phyloP scores from a whole-genome alignment of 225 moss, liverwort and hornwort species.

The Sphagnum contortum region DNA sequence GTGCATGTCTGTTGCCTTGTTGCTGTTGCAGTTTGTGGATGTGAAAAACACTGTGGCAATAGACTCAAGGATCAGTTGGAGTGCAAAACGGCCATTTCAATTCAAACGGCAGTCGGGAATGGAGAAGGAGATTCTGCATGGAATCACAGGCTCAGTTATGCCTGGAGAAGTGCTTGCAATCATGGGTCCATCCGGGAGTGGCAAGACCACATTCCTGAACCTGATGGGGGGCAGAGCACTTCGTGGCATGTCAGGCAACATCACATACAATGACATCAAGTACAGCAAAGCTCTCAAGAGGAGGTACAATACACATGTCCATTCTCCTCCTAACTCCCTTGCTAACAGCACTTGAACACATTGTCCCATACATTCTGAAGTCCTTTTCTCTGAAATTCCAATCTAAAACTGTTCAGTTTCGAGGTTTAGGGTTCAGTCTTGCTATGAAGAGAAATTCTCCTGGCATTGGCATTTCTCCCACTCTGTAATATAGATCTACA shows the following conservation, averaged over 20 bases:
- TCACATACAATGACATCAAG: conserved; percentile 55
- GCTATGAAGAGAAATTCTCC: no score
- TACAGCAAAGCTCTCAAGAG: conserved; percentile 63
- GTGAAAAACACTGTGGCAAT: conserved; percentile 40
- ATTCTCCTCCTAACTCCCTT: neutral
- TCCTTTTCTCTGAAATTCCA: neutral
- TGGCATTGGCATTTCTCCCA: no score
- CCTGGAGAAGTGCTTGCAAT: conserved; percentile 81
- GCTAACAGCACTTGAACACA: neutral
- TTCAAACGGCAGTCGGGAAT: conserved; percentile 7
- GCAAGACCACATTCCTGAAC: conserved; percentile 75
- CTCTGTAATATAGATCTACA: neutral
- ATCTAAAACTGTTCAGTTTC: no score
- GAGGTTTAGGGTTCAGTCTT: no score
- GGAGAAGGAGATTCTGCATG: conserved; percentile 60
- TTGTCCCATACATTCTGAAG: neutral
- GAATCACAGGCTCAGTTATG: conserved; percentile 59
- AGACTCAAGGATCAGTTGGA: conserved; percentile 22
- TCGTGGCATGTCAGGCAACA: conserved; percentile 23
- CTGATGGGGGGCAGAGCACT: conserved; percentile 59
- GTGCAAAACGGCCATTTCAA: conserved; percentile 13
- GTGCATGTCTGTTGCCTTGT: no score
- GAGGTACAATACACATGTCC: conserved; percentile 17
- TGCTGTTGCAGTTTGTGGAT: conserved; percentile 45
- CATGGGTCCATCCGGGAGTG: conserved; percentile 82